Base-by-base conservation (phyloP, 2,329 filamentous ascomycete species). In the Biscogniauxia sp. region DNA sequence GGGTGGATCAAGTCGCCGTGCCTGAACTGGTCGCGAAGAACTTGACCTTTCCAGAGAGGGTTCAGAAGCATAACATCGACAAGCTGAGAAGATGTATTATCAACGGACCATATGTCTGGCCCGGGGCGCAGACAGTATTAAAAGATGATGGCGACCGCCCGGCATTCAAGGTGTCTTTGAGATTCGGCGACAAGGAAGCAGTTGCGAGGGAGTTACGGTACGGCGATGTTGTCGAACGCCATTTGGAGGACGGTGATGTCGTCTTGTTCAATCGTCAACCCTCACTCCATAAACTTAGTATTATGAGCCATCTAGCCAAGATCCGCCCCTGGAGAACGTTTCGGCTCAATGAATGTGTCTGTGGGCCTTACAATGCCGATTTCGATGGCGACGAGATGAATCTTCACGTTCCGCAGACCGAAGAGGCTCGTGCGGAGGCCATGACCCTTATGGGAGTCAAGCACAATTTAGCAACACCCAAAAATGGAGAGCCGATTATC, bases 371-470 rank as follows among this genome's bases (percentile, higher is more conserved):
- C 82, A 99, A 99, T 69, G 95, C 95, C 59, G 95, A 99, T 84
- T 99, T 99, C 68, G 95, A 99, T 70, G 95, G 95, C 62, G 95
- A 99, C 69, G 95, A 99, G 76, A 99, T 99, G 95, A 99, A 99
- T 70, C 78, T 99, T 54, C 95, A 99, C 77, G 93, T 99, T 17
- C 95, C 95, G 1, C 95, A 99, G 74, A 98, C 95, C 0, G 95
- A 99, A 78, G 95, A 99, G 76, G 94, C 95, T 11, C 86, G 95
- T 60, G 92, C 94, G 2, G 95, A 99, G 76, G 95, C 95, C 0
- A 96, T 96, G 70, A 93, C 94, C 67, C 80, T 99, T 54, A 99
- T 99, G 95, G 95, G 95, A 51, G 93, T 99, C 59, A 97, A 97
- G 78, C 88, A 98, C 80, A 99, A 99, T 74, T 77, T 99, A 61